Base-by-base conservation (phyloP, 768 basidiomycete genomes). In the Holtermanniella nyarrowii region DNA sequence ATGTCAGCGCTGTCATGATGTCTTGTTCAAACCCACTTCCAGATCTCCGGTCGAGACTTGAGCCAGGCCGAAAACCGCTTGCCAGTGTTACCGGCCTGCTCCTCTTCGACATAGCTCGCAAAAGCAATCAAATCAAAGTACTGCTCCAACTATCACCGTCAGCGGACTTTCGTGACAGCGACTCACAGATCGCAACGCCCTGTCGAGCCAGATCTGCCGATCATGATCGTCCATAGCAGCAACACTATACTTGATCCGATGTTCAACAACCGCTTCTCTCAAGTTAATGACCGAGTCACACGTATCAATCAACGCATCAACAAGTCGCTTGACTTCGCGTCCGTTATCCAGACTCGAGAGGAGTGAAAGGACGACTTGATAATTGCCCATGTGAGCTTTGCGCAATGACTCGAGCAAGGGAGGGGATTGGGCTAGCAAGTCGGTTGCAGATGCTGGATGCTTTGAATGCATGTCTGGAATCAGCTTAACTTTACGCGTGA, bases 301-400 rank as follows among this genome's bases (percentile, higher is more conserved):
- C 26, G 82, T 77, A 66, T 99, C 91, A 49, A 97, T 84, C 52
- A 95, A 80, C 12, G 81, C 78, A 72, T 99, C 95, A 0, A 91
- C 91, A 1, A 97, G 77, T 50, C 76, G 81, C 75, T 99, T 99
- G n/a, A 83, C 79, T 59, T 80, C 79, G 26, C 82, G 71, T 0
- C 95, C 95, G 48, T 84, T 77, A 58, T 97, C 95, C 44, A 99
- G 73, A 60, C 84, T 89, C n/a, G 91, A 91, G 4, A 97, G 76
- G 43, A 99, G 77, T 63, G 88, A 88, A 25, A 97, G 79, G 39
- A 99, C 83, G 40, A 91, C 76, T 46, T 88, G 82, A 66, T 95
- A 99, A 59, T 85, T 89, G 42, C 95, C 95, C 76, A 84, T 80
- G 57, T 93, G 80, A 1, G 91, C 91, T 62, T 85, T 91, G 43